Percentiles rank a stretch among this genome's conserved stretches.
phyloP scores from a whole-genome alignment of 441 rosid genomes.

The Pelargonium citronellum region DNA sequence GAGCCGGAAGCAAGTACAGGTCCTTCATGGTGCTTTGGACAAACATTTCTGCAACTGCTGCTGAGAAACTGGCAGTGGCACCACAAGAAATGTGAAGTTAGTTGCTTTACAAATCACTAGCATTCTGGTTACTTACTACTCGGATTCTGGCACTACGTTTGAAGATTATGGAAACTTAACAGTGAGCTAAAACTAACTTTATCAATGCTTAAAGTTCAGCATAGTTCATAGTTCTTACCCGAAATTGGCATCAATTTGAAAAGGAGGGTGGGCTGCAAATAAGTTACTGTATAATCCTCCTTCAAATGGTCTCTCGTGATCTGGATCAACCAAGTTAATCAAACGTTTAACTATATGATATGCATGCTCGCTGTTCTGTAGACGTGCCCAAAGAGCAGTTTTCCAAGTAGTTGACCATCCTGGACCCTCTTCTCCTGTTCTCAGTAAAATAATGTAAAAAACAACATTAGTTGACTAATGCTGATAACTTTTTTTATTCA shows the following conservation, averaged over 20 bases:
- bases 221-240: slow-evolving; percentile 49
- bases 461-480: background rate
- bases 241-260: slow-evolving; percentile 87
- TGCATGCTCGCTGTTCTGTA: slow-evolving; percentile 61
- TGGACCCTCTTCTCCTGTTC: slow-evolving; percentile 82
- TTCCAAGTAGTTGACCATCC: slow-evolving; percentile 97
- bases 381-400: slow-evolving; percentile 79
- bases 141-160: background rate
- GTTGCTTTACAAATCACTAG: background rate
- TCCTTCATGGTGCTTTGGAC: slow-evolving; percentile 40
- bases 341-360: slow-evolving; percentile 68
- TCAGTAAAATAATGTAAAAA: slow-evolving; percentile 5
- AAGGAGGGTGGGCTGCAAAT: slow-evolving; percentile 92
- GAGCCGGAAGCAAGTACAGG: slow-evolving; percentile 41
- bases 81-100: slow-evolving; percentile 8
- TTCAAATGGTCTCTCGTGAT: slow-evolving; percentile 46
- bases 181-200: background rate
- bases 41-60: slow-evolving; percentile 42
- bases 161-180: background rate
- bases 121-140: background rate
- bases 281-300: slow-evolving; percentile 87
- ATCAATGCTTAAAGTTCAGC: background rate
- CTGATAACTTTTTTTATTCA: background rate
- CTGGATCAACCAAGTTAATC: slow-evolving; percentile 65
- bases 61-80: slow-evolving; percentile 34